Evolutionary conservation across 352 stramenopile species (phyloP).

Genomic region (Globisporangium nunn): DNA sequence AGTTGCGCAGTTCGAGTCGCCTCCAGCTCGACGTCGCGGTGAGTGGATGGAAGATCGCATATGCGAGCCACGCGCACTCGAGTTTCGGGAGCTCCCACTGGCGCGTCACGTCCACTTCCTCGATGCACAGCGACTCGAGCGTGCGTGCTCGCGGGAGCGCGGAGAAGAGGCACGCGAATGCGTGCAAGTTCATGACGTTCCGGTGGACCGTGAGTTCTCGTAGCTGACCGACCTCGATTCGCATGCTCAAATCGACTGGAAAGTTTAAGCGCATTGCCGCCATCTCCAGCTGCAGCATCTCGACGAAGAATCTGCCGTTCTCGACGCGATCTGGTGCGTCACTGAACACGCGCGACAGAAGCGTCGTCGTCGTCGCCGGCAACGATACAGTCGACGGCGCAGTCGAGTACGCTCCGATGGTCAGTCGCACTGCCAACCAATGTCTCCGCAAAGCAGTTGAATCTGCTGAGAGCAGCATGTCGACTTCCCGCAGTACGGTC

Average conservation of each 20-base stretch:
- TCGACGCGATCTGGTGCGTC: neutral
- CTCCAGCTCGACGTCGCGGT: conserved; percentile 3
- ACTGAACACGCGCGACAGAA: neutral
- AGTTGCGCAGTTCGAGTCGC: conserved; percentile 7
- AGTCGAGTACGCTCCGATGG: neutral
- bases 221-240: neutral
- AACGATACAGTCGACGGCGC: neutral
- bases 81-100: conserved; percentile 6
- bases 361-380: neutral
- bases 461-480: neutral
- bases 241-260: neutral
- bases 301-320: neutral
- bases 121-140: conserved; percentile 1
- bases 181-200: neutral
- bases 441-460: neutral
- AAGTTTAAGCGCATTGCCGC: neutral
- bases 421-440: neutral
- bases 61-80: conserved; percentile 6
- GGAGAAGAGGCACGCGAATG: conserved; percentile 5
- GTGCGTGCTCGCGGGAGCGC: conserved; percentile 1
- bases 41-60: conserved; percentile 4
- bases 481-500: neutral
- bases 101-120: neutral
- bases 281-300: neutral
- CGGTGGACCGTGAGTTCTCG: conserved; percentile 1